These are phyloP conservation scores for Nakazawaea anatomiae DNA, from an alignment of 805 yeast species.

Conservation along the genomic window DNA sequence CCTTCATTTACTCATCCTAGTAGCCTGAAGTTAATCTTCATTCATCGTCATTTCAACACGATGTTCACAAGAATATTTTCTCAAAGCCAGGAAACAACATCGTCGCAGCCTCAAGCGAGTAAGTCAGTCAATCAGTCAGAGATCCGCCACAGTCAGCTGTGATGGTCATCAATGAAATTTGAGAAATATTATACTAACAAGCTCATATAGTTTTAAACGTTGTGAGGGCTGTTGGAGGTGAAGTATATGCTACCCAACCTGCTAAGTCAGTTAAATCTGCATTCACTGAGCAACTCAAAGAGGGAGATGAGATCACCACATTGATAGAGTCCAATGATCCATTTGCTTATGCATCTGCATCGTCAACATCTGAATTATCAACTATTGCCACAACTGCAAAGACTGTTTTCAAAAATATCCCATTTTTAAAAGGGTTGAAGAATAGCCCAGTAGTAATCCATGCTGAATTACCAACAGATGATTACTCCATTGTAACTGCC, in stretches of 20 bases:
- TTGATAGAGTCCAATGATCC: conserved; percentile 49
- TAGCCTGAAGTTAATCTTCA: no score
- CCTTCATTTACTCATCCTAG: no score
- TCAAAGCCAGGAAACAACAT: conserved; percentile 2
- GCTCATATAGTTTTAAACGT: conserved; percentile 25
- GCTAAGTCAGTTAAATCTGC: conserved; percentile 35
- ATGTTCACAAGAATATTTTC: conserved; percentile 7
- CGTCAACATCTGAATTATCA: conserved; percentile 26
- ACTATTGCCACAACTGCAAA: conserved; percentile 49
- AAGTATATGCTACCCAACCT: conserved; percentile 39
- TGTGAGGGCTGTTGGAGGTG: conserved; percentile 22
- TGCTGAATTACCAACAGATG: conserved; percentile 51
- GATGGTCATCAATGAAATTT: neutral
- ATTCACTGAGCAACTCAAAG: conserved; percentile 20
- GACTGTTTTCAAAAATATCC: conserved; percentile 53
- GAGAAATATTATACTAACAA: neutral
- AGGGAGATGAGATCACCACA: conserved; percentile 15
- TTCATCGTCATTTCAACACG: neutral
- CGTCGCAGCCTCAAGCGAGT: conserved; percentile 3
- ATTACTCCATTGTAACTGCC: conserved; percentile 65
- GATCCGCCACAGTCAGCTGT: no score
- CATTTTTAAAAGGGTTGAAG: conserved; percentile 42
- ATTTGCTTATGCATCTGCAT: conserved; percentile 25
- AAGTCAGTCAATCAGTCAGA: neutral
- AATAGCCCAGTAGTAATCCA: conserved; percentile 49